A percentile compares a stretch with the other conserved stretches of the same genome.
Conservation (phyloP, 306 rosid species). For the Citrullus mucosospermus region DNA sequence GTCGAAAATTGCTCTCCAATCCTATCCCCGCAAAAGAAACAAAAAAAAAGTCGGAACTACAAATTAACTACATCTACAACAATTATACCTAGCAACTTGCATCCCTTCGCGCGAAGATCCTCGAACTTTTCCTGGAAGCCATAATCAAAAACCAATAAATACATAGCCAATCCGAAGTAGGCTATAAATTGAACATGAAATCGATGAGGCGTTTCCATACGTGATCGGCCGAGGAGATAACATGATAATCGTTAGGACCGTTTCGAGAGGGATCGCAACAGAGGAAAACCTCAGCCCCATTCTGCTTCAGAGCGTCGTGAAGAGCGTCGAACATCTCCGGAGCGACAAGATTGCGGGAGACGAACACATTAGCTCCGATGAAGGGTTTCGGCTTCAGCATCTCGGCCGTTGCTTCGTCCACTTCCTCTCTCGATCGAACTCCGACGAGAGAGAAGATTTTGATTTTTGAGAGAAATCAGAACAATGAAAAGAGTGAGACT, state of each 20-base stretch:
- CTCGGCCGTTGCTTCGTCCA: neutral
- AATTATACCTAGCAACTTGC: slow-evolving; percentile 51
- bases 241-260: slow-evolving; percentile 62
- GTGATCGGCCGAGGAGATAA: slow-evolving; percentile 65
- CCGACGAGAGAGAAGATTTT: neutral
- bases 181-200: neutral
- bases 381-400: slow-evolving; percentile 61
- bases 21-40: neutral
- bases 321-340: slow-evolving; percentile 80
- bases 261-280: slow-evolving; percentile 80
- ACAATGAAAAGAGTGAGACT: neutral
- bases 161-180: neutral
- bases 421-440: neutral
- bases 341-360: slow-evolving; percentile 85
- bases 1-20: neutral
- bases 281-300: slow-evolving; percentile 64
- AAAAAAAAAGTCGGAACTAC: slow-evolving; percentile 5
- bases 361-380: slow-evolving; percentile 60
- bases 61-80: neutral
- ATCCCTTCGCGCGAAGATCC: slow-evolving; percentile 67
- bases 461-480: neutral
- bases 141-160: neutral
- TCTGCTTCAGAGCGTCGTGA: slow-evolving; percentile 72
- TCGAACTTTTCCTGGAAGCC: slow-evolving; percentile 60
- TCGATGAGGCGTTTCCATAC: slow-evolving; percentile 15